Evolutionary conservation across 129 eudicot species (phyloP), one percentile per base, ranked within the genome.

Genomic region (Centrapalus pauciflorus): DNA sequence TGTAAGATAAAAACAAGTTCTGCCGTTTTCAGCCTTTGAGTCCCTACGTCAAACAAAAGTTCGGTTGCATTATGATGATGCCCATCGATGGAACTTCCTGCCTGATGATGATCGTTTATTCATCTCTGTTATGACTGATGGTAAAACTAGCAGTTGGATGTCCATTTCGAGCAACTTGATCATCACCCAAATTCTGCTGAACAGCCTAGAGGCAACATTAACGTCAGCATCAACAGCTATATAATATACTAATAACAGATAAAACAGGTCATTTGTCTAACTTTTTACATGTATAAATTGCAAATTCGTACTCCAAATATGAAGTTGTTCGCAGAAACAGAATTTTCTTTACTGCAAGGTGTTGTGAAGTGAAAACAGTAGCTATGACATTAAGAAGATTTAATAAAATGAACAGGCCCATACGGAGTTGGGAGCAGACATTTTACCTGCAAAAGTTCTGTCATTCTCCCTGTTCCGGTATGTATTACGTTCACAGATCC

Each of bases 391-490:
- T n/a, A n/a, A n/a, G n/a, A n/a, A n/a, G n/a, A n/a, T n/a, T n/a
- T n/a, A n/a, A n/a, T n/a, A n/a, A n/a, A n/a, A n/a, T n/a, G n/a
- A n/a, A n/a, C n/a, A n/a, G n/a, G n/a, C n/a, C n/a, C n/a, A n/a
- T n/a, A 49, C 13, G 20, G 7, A 65, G 3, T 16, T 10, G 32
- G 16, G 19, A 34, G 30, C 28, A 25, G 35, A 69, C 9, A 35
- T 12, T 58, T 33, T 82, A 93, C 98, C 95, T 83, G 87, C 57
- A 93, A 79, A 37, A 93, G 95, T 71, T 93, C 96, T 4, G 96
- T 85, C 98, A 93, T 93, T 64, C 90, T 80, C 49, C 98, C 98
- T 13, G 82, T 54, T 41, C 85, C 81, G 37, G 79, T 76, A 51
- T 70, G 80, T 68, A 75, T 78, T n/a, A n/a, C n/a, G n/a, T n/a